Percentiles rank a stretch among this genome's conserved stretches.
These are phyloP conservation scores for Colletotrichum agaves DNA, from an alignment of 2,329 filamentous ascomycete species.

Conservation along the genomic window DNA sequence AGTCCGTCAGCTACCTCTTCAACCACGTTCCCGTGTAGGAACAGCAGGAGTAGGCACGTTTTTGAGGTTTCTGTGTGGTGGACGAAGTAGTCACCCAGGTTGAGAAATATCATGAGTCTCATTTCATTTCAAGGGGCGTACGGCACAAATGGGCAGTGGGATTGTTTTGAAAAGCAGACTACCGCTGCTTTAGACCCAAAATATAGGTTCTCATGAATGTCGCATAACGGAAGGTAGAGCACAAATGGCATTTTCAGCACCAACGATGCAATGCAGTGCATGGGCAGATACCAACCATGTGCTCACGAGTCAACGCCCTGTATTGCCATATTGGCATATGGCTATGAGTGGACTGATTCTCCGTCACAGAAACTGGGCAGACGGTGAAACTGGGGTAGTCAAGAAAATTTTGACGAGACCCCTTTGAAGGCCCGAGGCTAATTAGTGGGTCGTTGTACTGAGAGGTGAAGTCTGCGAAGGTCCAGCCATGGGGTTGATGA, in stretches of 20 bases:
- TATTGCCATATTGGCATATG: too few species aligned
- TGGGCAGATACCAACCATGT: background rate
- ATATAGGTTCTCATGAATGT: background rate
- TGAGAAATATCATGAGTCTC: slow-evolving; percentile 8
- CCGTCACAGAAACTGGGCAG: background rate
- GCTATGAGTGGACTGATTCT: too few species aligned
- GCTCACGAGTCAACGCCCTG: too few species aligned
- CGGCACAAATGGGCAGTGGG: slow-evolving; percentile 19
- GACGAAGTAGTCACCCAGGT: slow-evolving; percentile 1
- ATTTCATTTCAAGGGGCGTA: slow-evolving; percentile 12
- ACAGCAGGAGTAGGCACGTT: background rate
- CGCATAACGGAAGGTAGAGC: background rate
- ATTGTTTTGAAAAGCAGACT: background rate
- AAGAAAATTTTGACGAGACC: background rate
- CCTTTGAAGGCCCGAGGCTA: background rate
- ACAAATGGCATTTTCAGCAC: background rate
- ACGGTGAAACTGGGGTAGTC: background rate
- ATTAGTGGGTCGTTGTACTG: background rate
- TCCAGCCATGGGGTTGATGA: too few species aligned
- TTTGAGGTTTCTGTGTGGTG: background rate
- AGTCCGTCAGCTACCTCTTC: slow-evolving; percentile 66
- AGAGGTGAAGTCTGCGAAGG: background rate
- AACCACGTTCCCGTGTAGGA: slow-evolving; percentile 57
- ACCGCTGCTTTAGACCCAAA: slow-evolving; percentile 3
- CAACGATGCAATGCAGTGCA: background rate